Evolutionary conservation across 2,329 filamentous ascomycete genomes (phyloP).

Genomic region (Colletotrichum endophyticum): DNA sequence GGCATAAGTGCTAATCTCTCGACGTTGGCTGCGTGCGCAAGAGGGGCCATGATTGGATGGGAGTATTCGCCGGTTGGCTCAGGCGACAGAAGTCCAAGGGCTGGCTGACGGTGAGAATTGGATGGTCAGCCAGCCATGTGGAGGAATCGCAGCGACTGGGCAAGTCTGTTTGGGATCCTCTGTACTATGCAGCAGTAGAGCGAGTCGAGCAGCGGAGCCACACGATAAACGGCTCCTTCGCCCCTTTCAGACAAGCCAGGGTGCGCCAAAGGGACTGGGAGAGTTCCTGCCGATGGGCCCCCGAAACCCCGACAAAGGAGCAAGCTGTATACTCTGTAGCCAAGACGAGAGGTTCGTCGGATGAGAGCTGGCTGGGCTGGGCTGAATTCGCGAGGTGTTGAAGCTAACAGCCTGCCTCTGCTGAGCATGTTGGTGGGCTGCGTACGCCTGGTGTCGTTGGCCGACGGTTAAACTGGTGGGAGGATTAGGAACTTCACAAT

Average conservation of each 20-base stretch:
- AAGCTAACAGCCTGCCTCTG: neutral
- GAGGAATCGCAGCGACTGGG: neutral
- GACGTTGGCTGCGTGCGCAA: neutral
- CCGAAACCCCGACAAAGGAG: neutral
- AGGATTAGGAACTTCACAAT: neutral
- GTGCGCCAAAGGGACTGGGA: neutral
- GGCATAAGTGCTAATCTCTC: neutral
- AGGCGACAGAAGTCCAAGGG: neutral
- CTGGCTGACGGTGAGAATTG: neutral
- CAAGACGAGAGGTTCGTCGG: neutral
- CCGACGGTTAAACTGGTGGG: slow-evolving; percentile 8
- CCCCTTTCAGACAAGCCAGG: neutral
- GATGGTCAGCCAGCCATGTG: slow-evolving; percentile 10
- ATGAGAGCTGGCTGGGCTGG: slow-evolving; percentile 7
- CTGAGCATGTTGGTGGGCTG: neutral
- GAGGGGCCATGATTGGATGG: neutral
- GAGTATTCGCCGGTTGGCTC: neutral
- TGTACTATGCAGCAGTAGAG: neutral
- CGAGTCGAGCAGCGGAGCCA: neutral
- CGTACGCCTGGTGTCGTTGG: neutral
- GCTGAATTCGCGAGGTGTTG: neutral
- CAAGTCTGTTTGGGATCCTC: neutral
- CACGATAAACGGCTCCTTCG: slow-evolving; percentile 8
- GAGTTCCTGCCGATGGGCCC: neutral
- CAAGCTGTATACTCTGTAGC: neutral